These are phyloP conservation scores for Solanum tacnaense DNA, from an alignment of 257 asterid species.

Conservation along the genomic window DNA sequence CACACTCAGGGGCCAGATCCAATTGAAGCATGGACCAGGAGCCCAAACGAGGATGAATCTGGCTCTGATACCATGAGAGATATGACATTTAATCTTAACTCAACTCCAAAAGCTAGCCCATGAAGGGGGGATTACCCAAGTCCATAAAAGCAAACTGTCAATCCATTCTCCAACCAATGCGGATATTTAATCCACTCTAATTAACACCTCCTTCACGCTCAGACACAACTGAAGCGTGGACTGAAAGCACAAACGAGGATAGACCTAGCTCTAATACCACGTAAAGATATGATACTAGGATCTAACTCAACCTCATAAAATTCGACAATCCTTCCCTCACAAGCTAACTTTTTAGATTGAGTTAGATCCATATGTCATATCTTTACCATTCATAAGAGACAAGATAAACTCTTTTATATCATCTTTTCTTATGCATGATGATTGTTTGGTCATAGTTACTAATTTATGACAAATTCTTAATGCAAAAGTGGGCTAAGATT, in stretches of 20 bases:
- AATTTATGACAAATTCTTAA: background rate
- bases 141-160: background rate
- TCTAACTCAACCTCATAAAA: background rate
- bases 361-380: background rate
- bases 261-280: rapidly evolving
- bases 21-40: background rate
- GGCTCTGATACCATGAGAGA: too few relatives aligned
- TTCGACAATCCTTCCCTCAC: rapidly evolving
- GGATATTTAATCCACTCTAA: background rate
- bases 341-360: rapidly evolving
- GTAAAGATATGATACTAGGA: too few relatives aligned
- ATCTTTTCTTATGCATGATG: background rate
- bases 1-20: background rate
- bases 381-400: too few relatives aligned
- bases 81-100: too few relatives aligned
- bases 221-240: background rate
- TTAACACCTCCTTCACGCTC: background rate
- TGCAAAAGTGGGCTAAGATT: background rate
- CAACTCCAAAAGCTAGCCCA: rapidly evolving
- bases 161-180: background rate
- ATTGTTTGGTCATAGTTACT: background rate
- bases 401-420: background rate
- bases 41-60: background rate
- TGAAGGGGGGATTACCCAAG: background rate
- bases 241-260: rapidly evolving